phyloP scores from a whole-genome alignment of 2,329 filamentous ascomycete species.

The Aquanectria penicillioides region DNA sequence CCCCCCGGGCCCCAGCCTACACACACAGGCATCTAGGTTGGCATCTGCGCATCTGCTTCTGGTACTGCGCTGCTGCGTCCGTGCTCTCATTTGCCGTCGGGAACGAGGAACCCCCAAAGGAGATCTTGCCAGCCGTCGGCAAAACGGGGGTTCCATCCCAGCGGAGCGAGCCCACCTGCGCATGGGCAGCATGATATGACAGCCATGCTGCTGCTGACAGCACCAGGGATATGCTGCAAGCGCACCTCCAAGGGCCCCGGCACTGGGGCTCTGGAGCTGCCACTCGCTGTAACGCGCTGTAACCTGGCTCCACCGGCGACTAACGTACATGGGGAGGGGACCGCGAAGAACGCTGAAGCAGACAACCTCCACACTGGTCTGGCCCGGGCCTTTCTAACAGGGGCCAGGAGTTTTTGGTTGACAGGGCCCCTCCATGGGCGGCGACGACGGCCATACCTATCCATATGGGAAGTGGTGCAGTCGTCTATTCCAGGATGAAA shows the following conservation, averaged over 20 bases:
- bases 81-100: constrained; percentile 1
- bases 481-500: no score
- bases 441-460: no score
- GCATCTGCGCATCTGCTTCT: no score
- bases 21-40: no score
- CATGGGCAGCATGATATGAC: constrained; percentile 15
- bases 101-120: neutral
- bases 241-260: neutral
- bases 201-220: neutral
- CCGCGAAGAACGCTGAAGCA: neutral
- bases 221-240: neutral
- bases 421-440: no score
- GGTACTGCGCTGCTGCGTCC: no score
- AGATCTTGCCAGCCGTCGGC: neutral
- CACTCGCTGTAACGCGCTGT: neutral
- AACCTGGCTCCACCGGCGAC: constrained; percentile 9
- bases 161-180: constrained; percentile 12
- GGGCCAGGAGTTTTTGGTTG: no score
- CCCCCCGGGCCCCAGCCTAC: no score
- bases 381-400: neutral
- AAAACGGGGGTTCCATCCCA: constrained; percentile 6
- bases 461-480: no score
- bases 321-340: neutral
- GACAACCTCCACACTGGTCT: constrained; percentile 6
- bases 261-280: neutral